Evolutionary conservation across 371 early-diverging fungal species (phyloP).

Genomic region (Haplosporangium sp.): DNA sequence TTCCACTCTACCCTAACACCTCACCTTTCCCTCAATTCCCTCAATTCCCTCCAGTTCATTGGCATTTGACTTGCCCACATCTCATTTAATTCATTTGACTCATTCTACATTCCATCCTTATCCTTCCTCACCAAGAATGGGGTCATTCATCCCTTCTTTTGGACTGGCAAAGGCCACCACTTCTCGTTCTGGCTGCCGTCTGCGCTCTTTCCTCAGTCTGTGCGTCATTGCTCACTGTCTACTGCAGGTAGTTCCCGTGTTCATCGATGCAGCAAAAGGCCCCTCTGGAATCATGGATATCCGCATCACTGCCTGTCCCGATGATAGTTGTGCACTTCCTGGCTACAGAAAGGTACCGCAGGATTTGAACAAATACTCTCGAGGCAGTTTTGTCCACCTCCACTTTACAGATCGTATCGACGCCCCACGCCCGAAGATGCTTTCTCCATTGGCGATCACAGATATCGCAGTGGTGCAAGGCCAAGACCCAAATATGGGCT

Average conservation of each 20-base stretch:
- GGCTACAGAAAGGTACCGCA: slow-evolving; percentile 58
- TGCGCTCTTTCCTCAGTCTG: background rate
- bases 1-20: too few species aligned
- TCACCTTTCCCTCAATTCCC: too few species aligned
- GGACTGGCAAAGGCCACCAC: too few species aligned
- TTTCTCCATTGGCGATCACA: slow-evolving; percentile 48
- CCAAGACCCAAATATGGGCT: slow-evolving; percentile 42
- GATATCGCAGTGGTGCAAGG: slow-evolving; percentile 38
- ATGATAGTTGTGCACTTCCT: slow-evolving; percentile 48
- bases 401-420: slow-evolving; percentile 58
- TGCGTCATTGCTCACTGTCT: background rate
- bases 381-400: slow-evolving; percentile 55
- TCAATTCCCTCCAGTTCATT: too few species aligned
- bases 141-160: background rate
- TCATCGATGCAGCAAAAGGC: slow-evolving; percentile 4
- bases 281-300: slow-evolving; percentile 41
- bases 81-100: background rate
- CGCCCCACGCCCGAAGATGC: slow-evolving; percentile 32
- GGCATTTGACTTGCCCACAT: too few species aligned
- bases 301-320: slow-evolving; percentile 33
- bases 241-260: background rate
- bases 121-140: background rate
- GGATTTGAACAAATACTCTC: slow-evolving; percentile 59
- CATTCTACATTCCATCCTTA: background rate
- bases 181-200: too few species aligned